A percentile compares a stretch with the other conserved stretches of the same genome.
phyloP scores from a whole-genome alignment of 306 rosid species.

The Spatholobus suberectus region DNA sequence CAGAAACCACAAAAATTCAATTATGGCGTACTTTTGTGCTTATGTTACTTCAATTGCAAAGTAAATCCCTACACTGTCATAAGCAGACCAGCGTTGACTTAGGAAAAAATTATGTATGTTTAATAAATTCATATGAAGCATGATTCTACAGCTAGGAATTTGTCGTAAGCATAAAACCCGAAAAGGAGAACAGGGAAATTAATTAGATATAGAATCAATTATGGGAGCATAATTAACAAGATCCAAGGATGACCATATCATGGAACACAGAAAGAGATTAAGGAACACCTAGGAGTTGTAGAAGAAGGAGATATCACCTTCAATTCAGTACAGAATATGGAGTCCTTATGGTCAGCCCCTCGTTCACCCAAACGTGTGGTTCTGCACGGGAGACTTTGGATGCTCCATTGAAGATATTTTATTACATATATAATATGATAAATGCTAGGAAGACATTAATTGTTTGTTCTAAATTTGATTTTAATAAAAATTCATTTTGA shows the following conservation, averaged over 20 bases:
- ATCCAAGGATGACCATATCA: not conserved
- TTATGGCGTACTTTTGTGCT: not conserved
- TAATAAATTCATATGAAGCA: not conserved
- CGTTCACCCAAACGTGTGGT: not conserved
- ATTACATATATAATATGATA: not conserved
- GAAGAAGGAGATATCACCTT: not conserved
- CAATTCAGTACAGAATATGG: not conserved
- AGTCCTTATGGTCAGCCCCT: not conserved
- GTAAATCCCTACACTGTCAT: not conserved
- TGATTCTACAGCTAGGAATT: not conserved
- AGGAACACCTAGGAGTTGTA: not conserved
- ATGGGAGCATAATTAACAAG: not conserved
- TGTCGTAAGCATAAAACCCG: not conserved
- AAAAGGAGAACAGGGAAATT: not conserved
- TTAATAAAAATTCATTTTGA: too few relatives aligned
- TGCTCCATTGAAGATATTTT: not conserved
- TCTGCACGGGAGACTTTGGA: not conserved
- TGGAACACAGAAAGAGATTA: not conserved
- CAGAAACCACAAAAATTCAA: not conserved
- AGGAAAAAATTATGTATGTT: not conserved
- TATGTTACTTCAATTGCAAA: constrained; percentile 19
- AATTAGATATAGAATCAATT: constrained; percentile 14
- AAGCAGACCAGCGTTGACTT: not conserved
- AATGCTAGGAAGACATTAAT: too few relatives aligned
- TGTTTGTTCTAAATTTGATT: too few relatives aligned